These are phyloP conservation scores for Fraxinus velutina DNA, from an alignment of 305 asterid species.

Conservation along the genomic window DNA sequence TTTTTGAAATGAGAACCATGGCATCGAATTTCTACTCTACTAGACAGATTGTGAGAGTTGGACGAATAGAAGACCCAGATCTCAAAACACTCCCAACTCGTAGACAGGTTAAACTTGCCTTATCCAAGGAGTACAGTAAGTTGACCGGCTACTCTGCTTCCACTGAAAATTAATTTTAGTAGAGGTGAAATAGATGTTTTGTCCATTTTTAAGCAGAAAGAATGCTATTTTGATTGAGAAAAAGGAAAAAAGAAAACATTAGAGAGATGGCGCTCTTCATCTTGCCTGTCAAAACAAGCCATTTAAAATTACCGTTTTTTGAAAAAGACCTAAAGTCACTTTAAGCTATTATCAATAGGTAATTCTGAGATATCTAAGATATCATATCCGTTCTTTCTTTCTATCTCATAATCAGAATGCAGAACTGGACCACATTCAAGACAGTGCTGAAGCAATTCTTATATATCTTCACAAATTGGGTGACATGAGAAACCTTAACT, in stretches of 20 bases:
- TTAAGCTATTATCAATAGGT: not conserved
- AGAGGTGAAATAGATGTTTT: not conserved
- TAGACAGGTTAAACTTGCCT: not conserved
- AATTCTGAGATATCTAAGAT: not conserved
- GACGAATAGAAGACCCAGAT: not conserved
- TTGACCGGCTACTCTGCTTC: not conserved
- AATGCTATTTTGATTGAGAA: not conserved
- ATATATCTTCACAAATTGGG: not conserved
- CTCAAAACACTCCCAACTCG: not conserved
- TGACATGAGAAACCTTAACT: not conserved
- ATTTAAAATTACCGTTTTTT: not conserved
- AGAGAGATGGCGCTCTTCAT: not conserved
- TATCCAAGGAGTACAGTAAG: not conserved
- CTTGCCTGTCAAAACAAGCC: not conserved
- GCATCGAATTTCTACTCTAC: not conserved
- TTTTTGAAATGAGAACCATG: not conserved
- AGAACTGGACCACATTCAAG: not conserved
- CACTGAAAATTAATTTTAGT: not conserved
- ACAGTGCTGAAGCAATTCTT: not conserved
- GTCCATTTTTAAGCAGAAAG: not conserved
- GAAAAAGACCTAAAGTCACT: not conserved
- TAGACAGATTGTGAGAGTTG: not conserved
- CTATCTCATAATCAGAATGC: not conserved
- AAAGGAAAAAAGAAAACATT: not conserved
- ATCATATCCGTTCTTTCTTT: not conserved